These are phyloP conservation scores for Grosmannia huntii DNA, from an alignment of 2,329 filamentous ascomycete genomes.

Conservation along the genomic window DNA sequence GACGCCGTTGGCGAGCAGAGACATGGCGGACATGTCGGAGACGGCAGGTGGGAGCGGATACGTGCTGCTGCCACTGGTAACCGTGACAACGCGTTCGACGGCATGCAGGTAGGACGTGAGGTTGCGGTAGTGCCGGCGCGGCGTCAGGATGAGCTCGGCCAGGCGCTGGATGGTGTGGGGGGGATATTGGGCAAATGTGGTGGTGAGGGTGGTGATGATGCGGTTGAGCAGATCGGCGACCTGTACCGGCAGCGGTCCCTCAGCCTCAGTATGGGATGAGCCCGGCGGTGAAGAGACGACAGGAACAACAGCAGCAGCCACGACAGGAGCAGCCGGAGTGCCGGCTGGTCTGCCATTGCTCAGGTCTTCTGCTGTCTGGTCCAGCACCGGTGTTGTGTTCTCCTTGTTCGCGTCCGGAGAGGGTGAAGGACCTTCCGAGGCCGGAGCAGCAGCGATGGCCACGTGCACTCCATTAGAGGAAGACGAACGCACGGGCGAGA, in stretches of 20 bases:
- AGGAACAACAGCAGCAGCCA: conserved; percentile 19
- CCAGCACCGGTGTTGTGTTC: conserved; percentile 42
- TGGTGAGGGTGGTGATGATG: conserved; percentile 47
- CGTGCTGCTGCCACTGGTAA: conserved; percentile 66
- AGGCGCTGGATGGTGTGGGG: conserved; percentile 91
- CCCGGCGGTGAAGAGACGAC: conserved; percentile 22
- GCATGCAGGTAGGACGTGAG: conserved; percentile 81
- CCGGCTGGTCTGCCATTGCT: conserved; percentile 14
- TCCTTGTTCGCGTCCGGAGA: conserved; percentile 56
- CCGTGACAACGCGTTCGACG: conserved; percentile 78
- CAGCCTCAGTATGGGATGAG: conserved; percentile 1
- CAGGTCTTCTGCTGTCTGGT: conserved; percentile 17
- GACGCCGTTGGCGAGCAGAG: conserved; percentile 47
- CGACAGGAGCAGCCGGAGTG: conserved; percentile 21
- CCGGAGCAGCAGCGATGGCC: neutral
- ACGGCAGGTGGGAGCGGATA: conserved; percentile 70
- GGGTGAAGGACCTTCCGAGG: conserved; percentile 15
- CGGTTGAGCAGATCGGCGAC: conserved; percentile 49
- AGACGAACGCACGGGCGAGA: conserved; percentile 1
- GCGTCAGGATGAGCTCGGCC: conserved; percentile 69
- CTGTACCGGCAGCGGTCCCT: conserved; percentile 41
- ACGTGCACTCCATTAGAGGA: neutral
- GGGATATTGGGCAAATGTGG: conserved; percentile 59
- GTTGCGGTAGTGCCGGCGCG: conserved; percentile 66
- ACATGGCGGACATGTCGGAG: conserved; percentile 42